Conservation (phyloP, 306 rosid genomes). For the Biancaea sappan region DNA sequence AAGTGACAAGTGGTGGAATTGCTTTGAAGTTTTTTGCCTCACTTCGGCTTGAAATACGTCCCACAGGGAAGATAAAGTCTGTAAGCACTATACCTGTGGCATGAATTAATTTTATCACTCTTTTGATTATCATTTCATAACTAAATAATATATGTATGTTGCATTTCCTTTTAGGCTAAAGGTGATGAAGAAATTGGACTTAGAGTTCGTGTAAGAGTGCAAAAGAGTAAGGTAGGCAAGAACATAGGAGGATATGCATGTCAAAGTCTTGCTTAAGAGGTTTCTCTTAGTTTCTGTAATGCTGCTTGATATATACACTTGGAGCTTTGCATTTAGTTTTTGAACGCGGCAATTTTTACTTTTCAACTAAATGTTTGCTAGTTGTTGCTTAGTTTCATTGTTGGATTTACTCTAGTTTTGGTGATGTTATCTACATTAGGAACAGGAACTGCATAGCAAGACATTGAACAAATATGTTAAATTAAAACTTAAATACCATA, state of each 20-base stretch:
- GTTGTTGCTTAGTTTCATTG: not conserved
- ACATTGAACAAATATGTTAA: not conserved
- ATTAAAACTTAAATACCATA: constrained; percentile 4
- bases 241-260: constrained; percentile 22
- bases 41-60: constrained; percentile 89
- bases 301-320: constrained; percentile 25
- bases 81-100: constrained; percentile 61
- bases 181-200: constrained; percentile 98
- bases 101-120: constrained; percentile 14
- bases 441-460: not conserved
- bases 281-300: constrained; percentile 2
- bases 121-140: constrained; percentile 6
- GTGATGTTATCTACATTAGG: not conserved
- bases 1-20: constrained; percentile 99
- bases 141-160: constrained; percentile 34
- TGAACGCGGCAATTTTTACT: not conserved
- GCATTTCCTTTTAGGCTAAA: constrained; percentile 60
- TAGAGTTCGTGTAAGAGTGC: constrained; percentile 92
- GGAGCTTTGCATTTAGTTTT: constrained; percentile 11
- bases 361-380: not conserved
- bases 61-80: constrained; percentile 95
- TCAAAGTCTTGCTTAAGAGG: not conserved
- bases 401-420: constrained; percentile 2
- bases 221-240: constrained; percentile 87
- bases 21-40: constrained; percentile 99